Conservation (phyloP, 768 basidiomycete species). For the Leccinellum luteum region DNA sequence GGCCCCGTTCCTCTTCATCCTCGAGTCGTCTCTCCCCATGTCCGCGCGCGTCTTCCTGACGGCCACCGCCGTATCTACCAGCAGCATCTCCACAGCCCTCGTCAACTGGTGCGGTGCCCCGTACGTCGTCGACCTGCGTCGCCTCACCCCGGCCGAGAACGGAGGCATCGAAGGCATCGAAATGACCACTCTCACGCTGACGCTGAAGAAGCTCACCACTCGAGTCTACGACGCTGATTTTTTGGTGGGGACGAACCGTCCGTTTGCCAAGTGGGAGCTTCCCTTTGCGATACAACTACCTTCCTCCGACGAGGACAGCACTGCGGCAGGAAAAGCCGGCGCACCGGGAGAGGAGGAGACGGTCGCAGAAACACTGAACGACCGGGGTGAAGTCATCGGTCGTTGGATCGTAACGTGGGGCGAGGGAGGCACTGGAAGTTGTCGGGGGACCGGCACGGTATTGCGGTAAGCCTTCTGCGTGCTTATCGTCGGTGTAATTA, state of each 20-base stretch:
- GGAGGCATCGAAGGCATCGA: slow-evolving; percentile 56
- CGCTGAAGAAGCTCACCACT: slow-evolving; percentile 59
- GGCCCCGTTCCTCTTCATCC: slow-evolving; percentile 76
- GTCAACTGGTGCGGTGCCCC: slow-evolving; percentile 70
- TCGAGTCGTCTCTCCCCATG: slow-evolving; percentile 74
- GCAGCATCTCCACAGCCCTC: slow-evolving; percentile 69
- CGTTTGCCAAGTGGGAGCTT: slow-evolving; percentile 79
- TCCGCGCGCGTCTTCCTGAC: slow-evolving; percentile 68
- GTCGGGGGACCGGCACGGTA: slow-evolving; percentile 60
- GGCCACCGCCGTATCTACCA: slow-evolving; percentile 67
- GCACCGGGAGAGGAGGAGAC: slow-evolving; percentile 64
- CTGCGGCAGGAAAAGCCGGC: slow-evolving; percentile 30
- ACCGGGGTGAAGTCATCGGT: slow-evolving; percentile 59
- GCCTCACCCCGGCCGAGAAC: slow-evolving; percentile 43
- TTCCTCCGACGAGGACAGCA: slow-evolving; percentile 31
- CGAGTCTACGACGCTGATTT: slow-evolving; percentile 75
- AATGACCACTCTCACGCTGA: slow-evolving; percentile 64
- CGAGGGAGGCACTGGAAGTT: slow-evolving; percentile 59
- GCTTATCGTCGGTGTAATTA: neutral
- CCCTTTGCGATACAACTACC: slow-evolving; percentile 51
- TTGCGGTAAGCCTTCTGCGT: slow-evolving; percentile 48
- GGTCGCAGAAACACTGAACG: slow-evolving; percentile 70
- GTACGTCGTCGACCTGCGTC: slow-evolving; percentile 66
- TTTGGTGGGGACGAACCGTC: slow-evolving; percentile 60
- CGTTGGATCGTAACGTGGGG: slow-evolving; percentile 80